Base-by-base conservation (phyloP, 805 yeast species). In the Cyberlindnera mycetangii region DNA sequence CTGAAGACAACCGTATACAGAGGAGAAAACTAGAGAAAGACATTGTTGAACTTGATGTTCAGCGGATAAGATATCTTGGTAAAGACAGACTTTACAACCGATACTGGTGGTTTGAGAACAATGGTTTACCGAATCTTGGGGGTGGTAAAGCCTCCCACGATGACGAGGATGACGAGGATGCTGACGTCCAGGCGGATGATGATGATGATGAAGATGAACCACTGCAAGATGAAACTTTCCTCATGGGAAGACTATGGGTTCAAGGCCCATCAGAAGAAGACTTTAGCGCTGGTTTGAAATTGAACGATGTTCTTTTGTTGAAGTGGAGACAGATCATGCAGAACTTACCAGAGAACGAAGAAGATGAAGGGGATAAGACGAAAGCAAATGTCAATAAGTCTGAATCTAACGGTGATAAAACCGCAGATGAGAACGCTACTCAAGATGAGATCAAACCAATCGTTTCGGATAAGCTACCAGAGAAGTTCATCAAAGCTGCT, bases 51-150 rank as follows among this genome's bases (percentile, higher is more conserved):
- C 67, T 79, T 39, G 96, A 90, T 56, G 73, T 83, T 48, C 96
- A 89, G 60, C 68, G 98, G 45, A 73, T 89, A 38, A 76, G 77
- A 43, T 71, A 79, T 24, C 67, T 93, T 21, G 99, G 99, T 2
- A 75, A 81, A 47, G 99, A 93, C 63, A 69, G 96, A 40, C 76
- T 78, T 47, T 89, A 72, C 62, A 93, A 93, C 67, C 72, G 90
- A 52, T 93, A 92, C 62, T 93, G 96, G 95, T 93, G 96, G 96
- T 81, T 89, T 59, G 98, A 92, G 58, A 73, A 74, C 50, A 84
- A 85, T 58, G 99, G 98, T 0, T 70, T 89, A 38, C 88, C 89
- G 4, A 70, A 71, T 7, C 56, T 72, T 31, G 71, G 68, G 41
- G 69, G 68, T 11, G 61, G 64, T 30, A 70, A 65, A 32, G 54